phyloP scores from a whole-genome alignment of 192 early-diverging fungal genomes.

The Allomyces arbusculus region DNA sequence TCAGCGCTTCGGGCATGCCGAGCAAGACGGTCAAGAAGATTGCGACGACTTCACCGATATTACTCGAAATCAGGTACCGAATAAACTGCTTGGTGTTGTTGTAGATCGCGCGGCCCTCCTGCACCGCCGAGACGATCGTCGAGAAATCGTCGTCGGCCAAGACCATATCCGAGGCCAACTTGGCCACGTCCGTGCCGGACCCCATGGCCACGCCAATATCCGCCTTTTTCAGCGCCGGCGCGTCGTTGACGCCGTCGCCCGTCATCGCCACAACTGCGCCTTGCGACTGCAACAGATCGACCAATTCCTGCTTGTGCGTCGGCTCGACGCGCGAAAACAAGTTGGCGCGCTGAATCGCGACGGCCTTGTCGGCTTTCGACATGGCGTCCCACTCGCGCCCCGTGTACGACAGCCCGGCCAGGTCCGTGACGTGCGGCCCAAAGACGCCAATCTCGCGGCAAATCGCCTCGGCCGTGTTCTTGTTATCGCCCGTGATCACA shows the following conservation, averaged over 20 bases:
- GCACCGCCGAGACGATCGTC: constrained; percentile 89
- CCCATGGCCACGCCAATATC: constrained; percentile 99
- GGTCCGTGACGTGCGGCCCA: constrained; percentile 30
- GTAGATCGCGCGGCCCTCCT: constrained; percentile 94
- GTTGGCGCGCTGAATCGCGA: constrained; percentile 49
- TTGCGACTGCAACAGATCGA: constrained; percentile 64
- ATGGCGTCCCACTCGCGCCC: constrained; percentile 91
- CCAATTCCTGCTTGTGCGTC: constrained; percentile 81
- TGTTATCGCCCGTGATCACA: constrained; percentile 96
- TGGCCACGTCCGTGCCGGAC: constrained; percentile 92
- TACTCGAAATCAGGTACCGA: constrained; percentile 90
- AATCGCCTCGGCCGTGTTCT: constrained; percentile 89
- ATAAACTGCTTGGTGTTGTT: constrained; percentile 99
- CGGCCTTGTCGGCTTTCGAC: constrained; percentile 40
- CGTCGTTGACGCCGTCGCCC: constrained; percentile 98
- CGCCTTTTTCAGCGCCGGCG: constrained; percentile 89
- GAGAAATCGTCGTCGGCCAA: constrained; percentile 98
- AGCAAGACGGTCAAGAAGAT: constrained; percentile 94
- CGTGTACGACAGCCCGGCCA: constrained; percentile 46
- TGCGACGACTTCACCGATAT: constrained; percentile 95
- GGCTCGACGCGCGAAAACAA: constrained; percentile 94
- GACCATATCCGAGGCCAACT: constrained; percentile 94
- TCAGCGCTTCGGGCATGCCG: constrained; percentile 91
- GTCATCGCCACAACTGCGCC: constrained; percentile 86
- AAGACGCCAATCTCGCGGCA: constrained; percentile 91